Base-by-base conservation (phyloP, 2,329 filamentous ascomycete genomes). In the Neurospora sp. region DNA sequence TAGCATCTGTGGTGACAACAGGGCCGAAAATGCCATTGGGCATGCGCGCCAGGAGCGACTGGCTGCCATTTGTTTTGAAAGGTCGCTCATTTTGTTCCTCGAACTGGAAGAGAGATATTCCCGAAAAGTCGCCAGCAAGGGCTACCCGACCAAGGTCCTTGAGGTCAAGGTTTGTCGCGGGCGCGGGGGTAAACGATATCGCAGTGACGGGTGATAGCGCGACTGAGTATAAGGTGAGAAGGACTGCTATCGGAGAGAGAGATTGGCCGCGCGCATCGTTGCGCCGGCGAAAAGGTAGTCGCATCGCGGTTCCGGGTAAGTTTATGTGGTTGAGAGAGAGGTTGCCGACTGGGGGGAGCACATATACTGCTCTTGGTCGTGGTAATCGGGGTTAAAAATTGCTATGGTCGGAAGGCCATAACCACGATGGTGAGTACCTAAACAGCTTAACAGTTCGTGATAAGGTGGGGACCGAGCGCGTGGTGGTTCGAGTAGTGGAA, bases 31-130 rank as follows among this genome's bases (percentile, higher is more conserved):
- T 88, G 75, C 94, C 93, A 81, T 97, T 96, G 3, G 96, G 95
- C 74, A 97, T 88, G 68, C 90, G 88, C 23, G 91, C 88, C 69
- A 97, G 86, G 52, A 99, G 86, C 19, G 92, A 91, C 77, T 94
- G 89, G 76, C 90, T 92, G 78, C 92, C 92, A 83, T 97, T 93
- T 71, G 86, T 87, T 76, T 82, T 88, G 75, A 88, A 87, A 17
- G 86, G 81, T 71, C 85, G 83, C 79, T 95, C 88, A 70, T 84
- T 89, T 79, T 99, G 95, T 72, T 91, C 92, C 76, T 91, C 85
- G 76, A 89, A 98, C 77, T 94, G 84, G 82, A 96, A 98, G 46
- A 97, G 83, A 12, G 96, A 97, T 76, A 98, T 91, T 69, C 93
- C 92, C 76, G 92, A 89, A 79, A 97, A 99, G 80, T 97, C 90